Conservation (phyloP, 2,329 filamentous ascomycete genomes). For the Ambrosiella xylebori region DNA sequence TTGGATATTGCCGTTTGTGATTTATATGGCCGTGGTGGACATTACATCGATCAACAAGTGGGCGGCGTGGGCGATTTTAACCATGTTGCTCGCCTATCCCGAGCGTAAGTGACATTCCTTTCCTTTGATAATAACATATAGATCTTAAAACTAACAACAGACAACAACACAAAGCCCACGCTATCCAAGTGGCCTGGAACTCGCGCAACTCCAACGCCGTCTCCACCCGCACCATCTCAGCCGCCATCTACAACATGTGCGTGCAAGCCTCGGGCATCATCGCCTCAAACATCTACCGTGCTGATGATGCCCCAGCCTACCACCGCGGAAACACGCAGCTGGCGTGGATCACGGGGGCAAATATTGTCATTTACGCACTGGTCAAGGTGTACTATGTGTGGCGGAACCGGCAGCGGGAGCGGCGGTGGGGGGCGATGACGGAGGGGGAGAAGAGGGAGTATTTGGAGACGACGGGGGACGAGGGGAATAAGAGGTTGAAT, state of each 20-base stretch:
- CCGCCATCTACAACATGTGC: conserved; percentile 37
- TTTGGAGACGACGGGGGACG: conserved; percentile 23
- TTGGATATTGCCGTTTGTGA: conserved; percentile 36
- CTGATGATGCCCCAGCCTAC: conserved; percentile 19
- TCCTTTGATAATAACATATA: neutral
- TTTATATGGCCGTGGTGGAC: conserved; percentile 25
- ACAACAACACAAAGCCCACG: conserved; percentile 22
- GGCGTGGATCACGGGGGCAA: conserved; percentile 29
- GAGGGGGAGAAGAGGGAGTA: conserved; percentile 22
- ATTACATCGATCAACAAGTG: conserved; percentile 18
- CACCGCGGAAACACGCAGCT: conserved; percentile 32
- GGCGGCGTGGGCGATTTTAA: conserved; percentile 21
- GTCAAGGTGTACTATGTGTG: conserved; percentile 35
- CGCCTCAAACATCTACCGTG: conserved; percentile 26
- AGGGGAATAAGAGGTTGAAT: conserved; percentile 28
- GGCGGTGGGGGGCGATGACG: conserved; percentile 30
- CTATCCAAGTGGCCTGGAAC: conserved; percentile 38
- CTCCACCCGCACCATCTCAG: conserved; percentile 38
- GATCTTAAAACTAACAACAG: neutral
- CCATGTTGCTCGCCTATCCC: conserved; percentile 21
- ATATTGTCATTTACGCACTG: conserved; percentile 30
- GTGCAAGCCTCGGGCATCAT: conserved; percentile 21
- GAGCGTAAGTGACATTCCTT: conserved; percentile 16
- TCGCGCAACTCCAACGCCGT: conserved; percentile 42
- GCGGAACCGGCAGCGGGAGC: conserved; percentile 28